Percentiles rank a stretch among this genome's conserved stretches.
Evolutionary conservation across 805 yeast species (phyloP).

Genomic region (Monosporozyma servazzii): DNA sequence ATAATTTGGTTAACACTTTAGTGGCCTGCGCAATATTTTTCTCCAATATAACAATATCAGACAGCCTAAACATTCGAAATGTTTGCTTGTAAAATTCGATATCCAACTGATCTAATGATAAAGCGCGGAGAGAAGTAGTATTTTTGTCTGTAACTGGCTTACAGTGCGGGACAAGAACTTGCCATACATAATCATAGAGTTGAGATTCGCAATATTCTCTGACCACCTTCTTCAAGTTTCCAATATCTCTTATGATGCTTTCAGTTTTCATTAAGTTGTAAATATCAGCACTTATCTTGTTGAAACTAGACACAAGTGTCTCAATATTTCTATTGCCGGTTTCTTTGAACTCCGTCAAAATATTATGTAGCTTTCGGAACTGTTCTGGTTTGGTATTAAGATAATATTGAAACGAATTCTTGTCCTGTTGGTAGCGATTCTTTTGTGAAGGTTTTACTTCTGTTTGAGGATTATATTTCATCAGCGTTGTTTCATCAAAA

Average conservation of each 20-base stretch:
- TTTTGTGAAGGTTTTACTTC: background rate
- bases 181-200: slow-evolving; percentile 61
- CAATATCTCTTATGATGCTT: slow-evolving; percentile 8
- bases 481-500: background rate
- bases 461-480: background rate
- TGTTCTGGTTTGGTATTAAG: slow-evolving; percentile 5
- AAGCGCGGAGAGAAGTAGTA: background rate
- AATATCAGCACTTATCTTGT: background rate
- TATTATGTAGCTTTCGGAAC: slow-evolving; percentile 1
- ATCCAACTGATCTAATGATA: slow-evolving; percentile 38
- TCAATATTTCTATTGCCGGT: background rate
- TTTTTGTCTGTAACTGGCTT: background rate
- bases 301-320: background rate
- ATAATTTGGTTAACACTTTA: slow-evolving; percentile 39
- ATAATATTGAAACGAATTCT: background rate
- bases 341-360: background rate
- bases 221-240: slow-evolving; percentile 41
- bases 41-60: slow-evolving; percentile 29
- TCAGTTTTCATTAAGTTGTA: slow-evolving; percentile 9
- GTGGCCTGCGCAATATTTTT: slow-evolving; percentile 44
- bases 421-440: background rate
- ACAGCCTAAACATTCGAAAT: slow-evolving; percentile 22
- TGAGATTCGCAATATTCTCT: slow-evolving; percentile 66
- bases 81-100: slow-evolving; percentile 35
- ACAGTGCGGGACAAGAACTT: slow-evolving; percentile 23